Conservation (phyloP, 179 eudicot species). For the Beta lomatogona region DNA sequence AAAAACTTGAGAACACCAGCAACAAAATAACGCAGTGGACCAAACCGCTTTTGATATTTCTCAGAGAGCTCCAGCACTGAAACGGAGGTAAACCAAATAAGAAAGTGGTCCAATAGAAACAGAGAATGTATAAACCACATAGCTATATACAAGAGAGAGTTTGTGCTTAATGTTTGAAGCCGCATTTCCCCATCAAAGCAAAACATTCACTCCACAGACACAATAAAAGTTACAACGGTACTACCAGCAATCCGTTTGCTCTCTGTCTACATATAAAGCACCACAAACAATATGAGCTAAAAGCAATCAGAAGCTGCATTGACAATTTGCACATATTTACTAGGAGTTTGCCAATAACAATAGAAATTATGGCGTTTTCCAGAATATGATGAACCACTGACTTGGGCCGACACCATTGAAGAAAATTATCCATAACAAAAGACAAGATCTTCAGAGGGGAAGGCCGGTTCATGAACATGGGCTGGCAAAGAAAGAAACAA, state of each 20-base stretch:
- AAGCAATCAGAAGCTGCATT: neutral
- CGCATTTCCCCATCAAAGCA: neutral
- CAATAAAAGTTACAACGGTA: neutral
- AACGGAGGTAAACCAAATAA: constrained; percentile 14
- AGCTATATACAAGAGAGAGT: neutral
- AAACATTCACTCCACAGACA: neutral
- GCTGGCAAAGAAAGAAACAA: neutral
- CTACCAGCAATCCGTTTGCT: neutral
- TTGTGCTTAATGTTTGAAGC: constrained; percentile 9
- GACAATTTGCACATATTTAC: neutral
- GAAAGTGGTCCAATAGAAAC: neutral
- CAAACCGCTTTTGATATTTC: constrained; percentile 93
- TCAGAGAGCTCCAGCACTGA: constrained; percentile 98
- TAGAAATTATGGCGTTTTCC: neutral
- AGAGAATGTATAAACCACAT: neutral
- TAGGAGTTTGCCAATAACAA: neutral
- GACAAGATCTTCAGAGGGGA: neutral
- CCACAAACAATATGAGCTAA: neutral
- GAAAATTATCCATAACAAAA: neutral
- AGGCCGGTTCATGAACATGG: constrained; percentile 2
- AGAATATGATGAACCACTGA: neutral
- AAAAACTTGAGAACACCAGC: constrained; percentile 93
- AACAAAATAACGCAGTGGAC: constrained; percentile 92
- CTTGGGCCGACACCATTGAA: neutral
- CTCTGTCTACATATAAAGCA: neutral